Base-by-base conservation (phyloP, 2,329 filamentous ascomycete species). In the Shiraia bambusicola region DNA sequence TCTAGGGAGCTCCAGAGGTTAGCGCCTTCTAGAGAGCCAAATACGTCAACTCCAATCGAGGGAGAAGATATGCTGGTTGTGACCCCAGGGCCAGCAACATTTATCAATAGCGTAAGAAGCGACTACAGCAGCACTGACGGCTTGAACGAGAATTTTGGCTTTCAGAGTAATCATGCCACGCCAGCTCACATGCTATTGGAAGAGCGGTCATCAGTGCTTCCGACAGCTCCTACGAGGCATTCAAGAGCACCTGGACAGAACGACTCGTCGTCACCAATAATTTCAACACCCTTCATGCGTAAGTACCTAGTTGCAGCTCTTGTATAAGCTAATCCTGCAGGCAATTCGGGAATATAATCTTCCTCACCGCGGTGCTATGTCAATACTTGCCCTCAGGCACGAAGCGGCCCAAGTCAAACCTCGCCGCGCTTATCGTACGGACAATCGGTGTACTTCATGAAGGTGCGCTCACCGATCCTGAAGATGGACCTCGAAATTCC, bases 261-360 rank as follows among this genome's bases (percentile, higher is more conserved):
- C 80, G 88, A 14, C 81, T 86, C 7, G 84, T 95, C 37, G 83
- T 95, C 42, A 96, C 91, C 12, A 96, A 95, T 57, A 83, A 95
- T 19, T 94, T 95, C 70, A 90, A 90, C 35, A 96, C 91, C 10
- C 87, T 89, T 48, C 90, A 95, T 76, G 91, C 91, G 88, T 95
- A 86, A 81, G 88, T 82, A 7, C 11, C 27, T 11, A 28, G 12
- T 32, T 17, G 38, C 30, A 29, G 30, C 14, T 4, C 15, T 31
- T 16, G 12, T 32, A 29, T 37, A 42, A 43, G 16, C 33, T 24
- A 35, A 30, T 24, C 47, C 40, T 4, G 28, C 49, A 94, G 90
- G 5, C 91, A 96, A 88, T 96, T 93, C 75, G 91, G 91, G 40
- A 96, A 96, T 63, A 80, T 95, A 56, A 74, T 95, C 30, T 87